These are phyloP conservation scores for Penicillium angulare DNA, from an alignment of 495 filamentous ascomycete genomes.

Conservation along the genomic window DNA sequence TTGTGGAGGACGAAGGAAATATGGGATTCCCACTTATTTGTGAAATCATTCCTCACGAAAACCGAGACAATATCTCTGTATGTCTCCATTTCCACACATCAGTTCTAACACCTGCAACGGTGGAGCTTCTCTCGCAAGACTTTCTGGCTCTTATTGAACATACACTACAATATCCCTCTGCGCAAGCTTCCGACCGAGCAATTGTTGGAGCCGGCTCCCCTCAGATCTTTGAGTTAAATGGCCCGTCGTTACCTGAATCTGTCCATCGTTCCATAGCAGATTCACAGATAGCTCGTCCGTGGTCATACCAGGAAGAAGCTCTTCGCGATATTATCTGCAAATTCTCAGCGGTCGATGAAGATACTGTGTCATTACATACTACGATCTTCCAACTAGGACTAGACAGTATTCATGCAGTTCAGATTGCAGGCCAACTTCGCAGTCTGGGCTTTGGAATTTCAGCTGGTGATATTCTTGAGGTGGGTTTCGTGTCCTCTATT, in stretches of 20 bases:
- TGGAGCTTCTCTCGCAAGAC: constrained; percentile 41
- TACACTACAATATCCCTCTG: constrained; percentile 31
- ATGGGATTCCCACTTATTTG: constrained; percentile 78
- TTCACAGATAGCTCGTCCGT: constrained; percentile 20
- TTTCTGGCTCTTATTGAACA: constrained; percentile 49
- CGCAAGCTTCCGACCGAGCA: constrained; percentile 29
- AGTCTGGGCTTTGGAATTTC: constrained; percentile 53
- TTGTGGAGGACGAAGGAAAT: constrained; percentile 63
- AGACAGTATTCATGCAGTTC: constrained; percentile 49
- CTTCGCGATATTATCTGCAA: constrained; percentile 57
- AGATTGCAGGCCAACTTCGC: constrained; percentile 64
- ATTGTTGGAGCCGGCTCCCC: constrained; percentile 2
- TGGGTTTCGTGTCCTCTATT: constrained; percentile 42
- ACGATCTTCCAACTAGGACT: constrained; percentile 48
- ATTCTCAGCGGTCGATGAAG: constrained; percentile 46
- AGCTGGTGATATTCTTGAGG: constrained; percentile 68
- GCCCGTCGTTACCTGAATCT: background rate
- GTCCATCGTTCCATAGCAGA: background rate
- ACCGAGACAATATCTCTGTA: constrained; percentile 34
- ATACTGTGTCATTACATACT: constrained; percentile 49
- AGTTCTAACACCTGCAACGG: constrained; percentile 38
- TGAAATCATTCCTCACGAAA: constrained; percentile 59
- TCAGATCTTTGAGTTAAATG: constrained; percentile 11
- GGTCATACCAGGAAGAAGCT: constrained; percentile 57
- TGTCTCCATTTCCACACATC: constrained; percentile 30